Percentiles rank a stretch among this genome's conserved stretches.
These are phyloP conservation scores for Endogone sp. DNA, from an alignment of 192 early-diverging fungal genomes.

Conservation along the genomic window DNA sequence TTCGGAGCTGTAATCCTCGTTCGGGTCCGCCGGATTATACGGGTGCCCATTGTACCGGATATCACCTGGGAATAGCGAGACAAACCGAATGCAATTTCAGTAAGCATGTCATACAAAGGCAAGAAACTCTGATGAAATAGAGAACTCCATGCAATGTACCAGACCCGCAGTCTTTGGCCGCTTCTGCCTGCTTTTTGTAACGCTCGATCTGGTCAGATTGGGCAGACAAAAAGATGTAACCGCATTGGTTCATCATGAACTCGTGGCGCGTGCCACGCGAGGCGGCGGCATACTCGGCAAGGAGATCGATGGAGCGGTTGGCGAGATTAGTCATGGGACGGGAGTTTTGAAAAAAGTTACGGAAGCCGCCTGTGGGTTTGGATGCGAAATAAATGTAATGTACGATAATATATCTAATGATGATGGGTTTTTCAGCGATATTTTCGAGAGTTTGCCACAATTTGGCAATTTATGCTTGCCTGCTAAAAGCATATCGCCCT, in stretches of 20 bases:
- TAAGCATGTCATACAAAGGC: no score
- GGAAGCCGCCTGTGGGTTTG: constrained; percentile 3
- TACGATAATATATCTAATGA: no score
- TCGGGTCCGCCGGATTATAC: background rate
- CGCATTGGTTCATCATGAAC: background rate
- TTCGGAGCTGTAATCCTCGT: background rate
- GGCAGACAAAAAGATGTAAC: constrained; percentile 1
- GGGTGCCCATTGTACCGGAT: background rate
- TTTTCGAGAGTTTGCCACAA: background rate
- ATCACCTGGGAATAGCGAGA: background rate
- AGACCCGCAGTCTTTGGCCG: background rate
- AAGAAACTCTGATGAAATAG: constrained; percentile 1
- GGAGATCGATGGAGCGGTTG: constrained; percentile 10
- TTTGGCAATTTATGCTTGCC: no score
- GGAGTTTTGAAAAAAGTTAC: constrained; percentile 3
- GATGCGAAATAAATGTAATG: background rate
- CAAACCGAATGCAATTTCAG: no score
- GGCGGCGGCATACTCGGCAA: background rate
- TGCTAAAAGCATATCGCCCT: no score
- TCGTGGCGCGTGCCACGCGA: background rate
- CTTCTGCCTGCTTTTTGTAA: background rate
- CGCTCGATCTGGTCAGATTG: background rate
- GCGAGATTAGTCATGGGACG: background rate
- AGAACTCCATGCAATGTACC: background rate
- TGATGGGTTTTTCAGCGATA: background rate